Evolutionary conservation across 306 rosid species (phyloP), one percentile per base, ranked within the genome.

Genomic region (Abrus pulchellus): DNA sequence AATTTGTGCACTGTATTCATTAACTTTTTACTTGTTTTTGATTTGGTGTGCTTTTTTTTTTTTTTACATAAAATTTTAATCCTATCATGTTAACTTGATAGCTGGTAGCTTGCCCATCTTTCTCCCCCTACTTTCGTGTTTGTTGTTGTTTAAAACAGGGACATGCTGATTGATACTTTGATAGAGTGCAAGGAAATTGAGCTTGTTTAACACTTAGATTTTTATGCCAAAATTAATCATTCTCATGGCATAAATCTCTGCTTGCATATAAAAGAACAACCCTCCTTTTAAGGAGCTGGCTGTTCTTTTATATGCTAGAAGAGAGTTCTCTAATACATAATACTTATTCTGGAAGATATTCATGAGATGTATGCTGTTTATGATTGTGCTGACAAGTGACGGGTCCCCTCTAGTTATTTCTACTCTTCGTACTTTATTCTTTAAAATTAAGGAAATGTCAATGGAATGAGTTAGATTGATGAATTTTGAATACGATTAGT

Each of bases 331-430:
- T 33, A 45, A 62, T 6, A 3, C 8, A 34, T 14, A 78, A 66
- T 38, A 40, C 68, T 28, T 53, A 8, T 69, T 3, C 30, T 11
- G 30, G 41, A 14, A 69, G 14, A 36, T 12, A 69, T 49, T 49
- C 34, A 14, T 49, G 36, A 13, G 13, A 40, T 10, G 32, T 57
- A 57, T 59, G 60, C 44, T 72, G 79, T 80, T 41, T 73, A 60
- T 9, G 55, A 9, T 12, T 13, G 5, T 43, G 1, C 11, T 12
- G 71, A 78, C 57, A 73, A 20, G 20, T 20, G 20, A 62, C 63
- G 10, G 41, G 30, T 59, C 7, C 27, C 67, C 8, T 65, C 47
- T 43, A 52, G 66, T 80, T 12, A 48, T 38, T 52, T 53, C 28
- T 55, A 57, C 62, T 70, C 54, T 7, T 59, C 30, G 7, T 52